Conservation (phyloP, 2,329 filamentous ascomycete genomes). For the Colletotrichum viniferum region DNA sequence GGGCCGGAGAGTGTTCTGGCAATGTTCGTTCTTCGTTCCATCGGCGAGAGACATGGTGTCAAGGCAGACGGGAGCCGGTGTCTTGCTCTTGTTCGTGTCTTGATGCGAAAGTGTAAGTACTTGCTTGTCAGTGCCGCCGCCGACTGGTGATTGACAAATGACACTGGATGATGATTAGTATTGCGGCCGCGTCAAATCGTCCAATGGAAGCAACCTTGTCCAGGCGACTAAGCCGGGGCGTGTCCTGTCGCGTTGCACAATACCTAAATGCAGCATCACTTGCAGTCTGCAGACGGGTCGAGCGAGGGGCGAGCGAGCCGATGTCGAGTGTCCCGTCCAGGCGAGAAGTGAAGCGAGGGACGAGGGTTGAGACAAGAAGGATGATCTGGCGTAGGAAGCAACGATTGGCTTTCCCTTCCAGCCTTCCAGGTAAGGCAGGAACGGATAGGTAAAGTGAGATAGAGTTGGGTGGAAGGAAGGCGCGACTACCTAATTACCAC, state of each 20-base stretch:
- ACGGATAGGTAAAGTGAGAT: background rate
- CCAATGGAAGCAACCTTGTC: background rate
- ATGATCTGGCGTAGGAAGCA: background rate
- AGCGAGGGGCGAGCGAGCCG: background rate
- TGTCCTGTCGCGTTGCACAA: background rate
- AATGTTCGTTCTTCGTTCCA: background rate
- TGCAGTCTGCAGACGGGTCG: background rate
- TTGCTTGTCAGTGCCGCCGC: background rate
- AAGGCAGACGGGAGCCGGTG: background rate
- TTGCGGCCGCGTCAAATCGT: background rate
- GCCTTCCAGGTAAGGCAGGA: background rate
- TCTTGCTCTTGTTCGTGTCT: background rate
- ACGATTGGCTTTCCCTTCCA: background rate
- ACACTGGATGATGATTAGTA: background rate
- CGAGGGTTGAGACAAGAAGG: background rate
- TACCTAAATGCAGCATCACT: background rate
- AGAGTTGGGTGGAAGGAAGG: background rate
- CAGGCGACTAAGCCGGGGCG: background rate
- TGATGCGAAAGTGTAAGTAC: background rate
- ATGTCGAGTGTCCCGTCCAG: background rate
- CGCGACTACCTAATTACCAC: background rate
- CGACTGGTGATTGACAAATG: background rate
- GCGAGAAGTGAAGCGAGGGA: background rate
- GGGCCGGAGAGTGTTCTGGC: background rate
- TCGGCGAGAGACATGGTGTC: background rate